phyloP scores from a whole-genome alignment of 2,329 filamentous ascomycete genomes.

The Alternaria angustiovoidea region DNA sequence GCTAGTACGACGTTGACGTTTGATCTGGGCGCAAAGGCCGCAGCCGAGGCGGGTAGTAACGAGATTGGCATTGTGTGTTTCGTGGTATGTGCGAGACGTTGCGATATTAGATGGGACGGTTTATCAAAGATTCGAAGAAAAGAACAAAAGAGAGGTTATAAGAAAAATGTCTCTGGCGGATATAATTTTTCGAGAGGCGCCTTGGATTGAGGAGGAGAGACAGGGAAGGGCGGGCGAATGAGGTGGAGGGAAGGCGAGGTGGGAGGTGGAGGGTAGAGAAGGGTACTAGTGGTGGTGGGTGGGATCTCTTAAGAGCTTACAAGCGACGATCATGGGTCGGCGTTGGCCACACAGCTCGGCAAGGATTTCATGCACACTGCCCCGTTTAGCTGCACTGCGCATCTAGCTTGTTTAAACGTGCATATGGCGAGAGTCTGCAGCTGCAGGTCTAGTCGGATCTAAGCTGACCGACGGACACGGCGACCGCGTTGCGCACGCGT shows the following conservation, averaged over 20 bases:
- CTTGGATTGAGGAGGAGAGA: slow-evolving; percentile 47
- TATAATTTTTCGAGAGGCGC: slow-evolving; percentile 46
- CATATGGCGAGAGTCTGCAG: slow-evolving; percentile 47
- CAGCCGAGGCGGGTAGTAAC: slow-evolving; percentile 92
- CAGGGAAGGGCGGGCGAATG: slow-evolving; percentile 52
- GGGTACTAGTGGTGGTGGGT: slow-evolving; percentile 48
- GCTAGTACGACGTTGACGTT: slow-evolving; percentile 94
- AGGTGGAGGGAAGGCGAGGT: slow-evolving; percentile 54
- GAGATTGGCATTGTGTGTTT: slow-evolving; percentile 78
- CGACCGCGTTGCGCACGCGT: slow-evolving; percentile 42
- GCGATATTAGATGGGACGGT: slow-evolving; percentile 49
- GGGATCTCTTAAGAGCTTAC: slow-evolving; percentile 49
- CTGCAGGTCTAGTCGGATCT: slow-evolving; percentile 49
- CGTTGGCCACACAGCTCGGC: slow-evolving; percentile 46
- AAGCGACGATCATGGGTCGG: slow-evolving; percentile 46
- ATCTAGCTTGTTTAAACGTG: slow-evolving; percentile 48
- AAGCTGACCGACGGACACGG: slow-evolving; percentile 48
- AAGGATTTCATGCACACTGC: slow-evolving; percentile 51
- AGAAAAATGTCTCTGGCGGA: slow-evolving; percentile 48
- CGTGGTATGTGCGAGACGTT: slow-evolving; percentile 41
- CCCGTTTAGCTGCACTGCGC: slow-evolving; percentile 49
- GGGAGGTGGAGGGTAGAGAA: slow-evolving; percentile 52
- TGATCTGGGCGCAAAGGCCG: slow-evolving; percentile 92
- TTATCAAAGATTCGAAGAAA: slow-evolving; percentile 42
- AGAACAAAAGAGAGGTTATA: slow-evolving; percentile 46